phyloP scores from a whole-genome alignment of 768 basidiomycete species.

The Trametes villosa region DNA sequence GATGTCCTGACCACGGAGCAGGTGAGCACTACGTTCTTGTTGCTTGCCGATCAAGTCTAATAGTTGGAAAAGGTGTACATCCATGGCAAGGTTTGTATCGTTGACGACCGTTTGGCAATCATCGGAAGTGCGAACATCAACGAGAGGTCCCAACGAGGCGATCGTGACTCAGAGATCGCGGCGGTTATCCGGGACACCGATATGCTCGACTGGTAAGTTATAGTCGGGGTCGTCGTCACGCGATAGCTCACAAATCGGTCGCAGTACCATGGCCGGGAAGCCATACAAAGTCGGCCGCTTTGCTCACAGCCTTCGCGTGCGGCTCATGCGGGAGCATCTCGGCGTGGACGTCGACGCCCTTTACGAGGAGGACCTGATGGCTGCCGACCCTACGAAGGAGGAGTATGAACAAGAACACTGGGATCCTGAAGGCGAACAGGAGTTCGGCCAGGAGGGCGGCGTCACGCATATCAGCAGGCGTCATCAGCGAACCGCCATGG shows the following conservation, averaged over 20 bases:
- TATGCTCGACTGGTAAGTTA: slow-evolving; percentile 84
- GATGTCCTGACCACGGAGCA: slow-evolving; percentile 88
- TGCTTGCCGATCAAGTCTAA: slow-evolving; percentile 1
- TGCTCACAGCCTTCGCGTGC: slow-evolving; percentile 90
- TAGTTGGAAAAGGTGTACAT: slow-evolving; percentile 72
- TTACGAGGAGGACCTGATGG: slow-evolving; percentile 73
- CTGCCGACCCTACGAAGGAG: slow-evolving; percentile 51
- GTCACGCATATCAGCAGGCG: slow-evolving; percentile 34
- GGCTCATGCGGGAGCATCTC: slow-evolving; percentile 96
- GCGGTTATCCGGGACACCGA: slow-evolving; percentile 95
- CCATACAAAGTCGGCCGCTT: slow-evolving; percentile 97
- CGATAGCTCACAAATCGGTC: not conserved
- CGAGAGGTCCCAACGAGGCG: slow-evolving; percentile 93
- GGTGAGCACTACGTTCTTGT: slow-evolving; percentile 41
- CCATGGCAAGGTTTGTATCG: slow-evolving; percentile 70
- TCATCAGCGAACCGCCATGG: slow-evolving; percentile 25
- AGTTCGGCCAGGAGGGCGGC: slow-evolving; percentile 46
- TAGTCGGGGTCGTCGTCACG: not conserved
- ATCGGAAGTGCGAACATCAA: slow-evolving; percentile 99
- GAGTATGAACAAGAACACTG: slow-evolving; percentile 61
- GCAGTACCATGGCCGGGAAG: slow-evolving; percentile 89
- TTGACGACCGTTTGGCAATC: slow-evolving; percentile 92
- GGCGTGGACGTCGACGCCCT: slow-evolving; percentile 93
- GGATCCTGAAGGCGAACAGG: slow-evolving; percentile 78
- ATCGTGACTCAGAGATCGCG: slow-evolving; percentile 95